Conservation (phyloP, 345 rosid genomes). For the Ceriops tagal region DNA sequence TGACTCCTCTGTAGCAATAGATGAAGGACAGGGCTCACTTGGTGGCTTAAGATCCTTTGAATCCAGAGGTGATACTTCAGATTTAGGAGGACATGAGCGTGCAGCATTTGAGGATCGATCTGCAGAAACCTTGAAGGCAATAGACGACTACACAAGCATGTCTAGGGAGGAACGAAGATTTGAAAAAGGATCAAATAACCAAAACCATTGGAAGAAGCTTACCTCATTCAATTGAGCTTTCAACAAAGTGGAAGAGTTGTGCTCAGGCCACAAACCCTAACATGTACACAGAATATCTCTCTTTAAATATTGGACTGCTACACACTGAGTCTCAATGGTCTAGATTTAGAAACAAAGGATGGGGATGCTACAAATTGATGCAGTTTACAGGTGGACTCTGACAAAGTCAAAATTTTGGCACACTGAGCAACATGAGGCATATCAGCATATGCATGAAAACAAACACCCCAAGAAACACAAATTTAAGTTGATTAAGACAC, state of each 20-base stretch:
- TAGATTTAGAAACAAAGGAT: no score
- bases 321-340: no score
- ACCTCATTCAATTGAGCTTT: conserved; percentile 71
- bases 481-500: no score
- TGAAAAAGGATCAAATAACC: conserved; percentile 33
- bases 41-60: conserved; percentile 35
- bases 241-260: conserved; percentile 36
- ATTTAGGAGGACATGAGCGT: conserved; percentile 30
- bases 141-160: conserved; percentile 46
- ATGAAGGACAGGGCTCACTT: conserved; percentile 38
- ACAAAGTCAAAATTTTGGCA: neutral
- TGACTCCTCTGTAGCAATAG: conserved; percentile 56
- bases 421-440: neutral
- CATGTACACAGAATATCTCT: neutral
- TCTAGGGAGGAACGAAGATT: conserved; percentile 35
- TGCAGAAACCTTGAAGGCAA: conserved; percentile 49
- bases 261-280: conserved; percentile 43
- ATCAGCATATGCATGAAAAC: neutral
- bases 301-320: no score
- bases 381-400: conserved; percentile 9
- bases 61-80: conserved; percentile 36
- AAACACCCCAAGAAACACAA: no score
- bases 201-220: conserved; percentile 34
- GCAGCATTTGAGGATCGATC: conserved; percentile 56
- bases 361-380: neutral